Conservation (phyloP, 1,139 yeast genomes). For the Meyerozyma guilliermondii region DNA sequence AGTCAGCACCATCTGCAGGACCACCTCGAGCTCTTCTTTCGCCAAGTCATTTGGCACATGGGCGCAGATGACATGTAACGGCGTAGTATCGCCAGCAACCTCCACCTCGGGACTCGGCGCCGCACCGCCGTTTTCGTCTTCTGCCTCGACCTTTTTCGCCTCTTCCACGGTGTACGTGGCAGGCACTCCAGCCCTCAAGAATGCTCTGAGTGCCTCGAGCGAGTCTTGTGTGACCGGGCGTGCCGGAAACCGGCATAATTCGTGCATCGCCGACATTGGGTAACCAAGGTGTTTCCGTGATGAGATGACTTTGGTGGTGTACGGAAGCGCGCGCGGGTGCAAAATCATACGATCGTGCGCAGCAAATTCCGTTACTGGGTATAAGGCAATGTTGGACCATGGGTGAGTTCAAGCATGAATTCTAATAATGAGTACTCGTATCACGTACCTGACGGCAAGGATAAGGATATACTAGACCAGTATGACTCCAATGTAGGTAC, state of each 20-base stretch:
- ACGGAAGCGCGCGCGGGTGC: neutral
- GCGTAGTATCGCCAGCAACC: constrained; percentile 45
- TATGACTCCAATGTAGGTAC: neutral
- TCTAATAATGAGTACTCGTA: neutral
- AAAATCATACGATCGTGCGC: constrained; percentile 1
- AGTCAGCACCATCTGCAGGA: constrained; percentile 52
- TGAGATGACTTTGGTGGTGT: neutral
- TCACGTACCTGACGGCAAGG: neutral
- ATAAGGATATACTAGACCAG: neutral
- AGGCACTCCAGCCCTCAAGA: constrained; percentile 62
- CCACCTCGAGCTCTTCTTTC: constrained; percentile 41
- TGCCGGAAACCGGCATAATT: constrained; percentile 49
- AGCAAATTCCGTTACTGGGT: neutral
- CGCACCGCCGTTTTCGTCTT: constrained; percentile 34
- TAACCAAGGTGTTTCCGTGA: neutral
- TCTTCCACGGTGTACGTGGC: constrained; percentile 81
- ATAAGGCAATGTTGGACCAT: neutral
- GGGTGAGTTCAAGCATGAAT: neutral
- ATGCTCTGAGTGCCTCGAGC: constrained; percentile 37
- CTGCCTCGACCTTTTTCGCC: constrained; percentile 50
- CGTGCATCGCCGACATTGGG: constrained; percentile 68
- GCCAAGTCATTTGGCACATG: constrained; percentile 43
- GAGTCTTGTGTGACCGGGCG: constrained; percentile 54
- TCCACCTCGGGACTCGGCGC: constrained; percentile 30
- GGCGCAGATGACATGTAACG: constrained; percentile 64